Base-by-base conservation (phyloP, 2,329 filamentous ascomycete genomes). In the Macrophomina phaseolina region DNA sequence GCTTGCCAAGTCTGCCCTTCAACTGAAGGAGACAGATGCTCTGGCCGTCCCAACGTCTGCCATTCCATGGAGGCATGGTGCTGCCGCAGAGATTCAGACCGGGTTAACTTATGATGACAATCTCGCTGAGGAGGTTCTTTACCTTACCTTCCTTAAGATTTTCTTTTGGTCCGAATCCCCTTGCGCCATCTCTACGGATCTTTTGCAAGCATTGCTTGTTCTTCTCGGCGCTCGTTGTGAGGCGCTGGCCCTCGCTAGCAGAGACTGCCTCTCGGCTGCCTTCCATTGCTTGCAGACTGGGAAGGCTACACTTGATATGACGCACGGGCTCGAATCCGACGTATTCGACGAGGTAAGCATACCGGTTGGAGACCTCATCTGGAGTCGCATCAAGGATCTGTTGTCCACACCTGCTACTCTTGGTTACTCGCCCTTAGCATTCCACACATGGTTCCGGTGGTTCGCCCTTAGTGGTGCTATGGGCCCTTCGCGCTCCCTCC, bases 361-460 rank as follows among this genome's bases (percentile, higher is more conserved):
- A 12, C 48, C 65, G 16, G 5, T 53, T 30, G 56, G 56, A 36
- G 46, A 61, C 30, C n/a, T 55, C 16, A 56, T 67, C 18, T 67
- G 65, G 65, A 36, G 32, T 34, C 58, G 65, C 2, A 58, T 64
- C 30, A 32, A 18, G 4, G 65, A 64, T 8, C 40, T 67, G 0
- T 40, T 64, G 12, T 64, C 58, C 40, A 30, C 60, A 8, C 53
- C 53, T 7, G 5, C n/a, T 18, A 51, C 56, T 45, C 48, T 56
- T 23, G 51, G 58, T 14, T 53, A 46, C 32, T 45, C 28, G n/a
- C 49, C 48, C 23, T 46, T 62, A 5, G 55, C 66, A 8, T 78
- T 74, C 67, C 72, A 72, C 18, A 70, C 73, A 1, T 79, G 77
- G 77, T 79, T 78, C 61, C 76, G 77, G 60, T 78, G 76, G 76